phyloP scores from a whole-genome alignment of 768 basidiomycete species.

The Amanita molliuscula region DNA sequence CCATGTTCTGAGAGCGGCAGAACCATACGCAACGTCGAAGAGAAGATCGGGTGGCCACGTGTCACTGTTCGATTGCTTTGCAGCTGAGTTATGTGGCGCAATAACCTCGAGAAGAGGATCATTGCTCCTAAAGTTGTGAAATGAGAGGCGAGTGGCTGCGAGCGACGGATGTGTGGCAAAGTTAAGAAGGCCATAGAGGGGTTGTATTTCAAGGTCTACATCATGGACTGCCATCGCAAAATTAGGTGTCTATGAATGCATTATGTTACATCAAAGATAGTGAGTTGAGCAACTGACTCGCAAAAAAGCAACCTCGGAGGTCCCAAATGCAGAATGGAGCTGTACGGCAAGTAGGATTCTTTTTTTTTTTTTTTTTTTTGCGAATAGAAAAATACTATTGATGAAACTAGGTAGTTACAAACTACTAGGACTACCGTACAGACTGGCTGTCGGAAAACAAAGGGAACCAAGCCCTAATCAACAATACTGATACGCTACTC shows the following conservation, averaged over 20 bases:
- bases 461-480: too few relatives aligned
- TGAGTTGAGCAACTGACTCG: slow-evolving; percentile 15
- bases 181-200: neutral
- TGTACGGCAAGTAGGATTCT: slow-evolving; percentile 4
- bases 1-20: slow-evolving; percentile 13
- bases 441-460: too few relatives aligned
- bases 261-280: slow-evolving; percentile 8
- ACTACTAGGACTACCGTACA: too few relatives aligned
- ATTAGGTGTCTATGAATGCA: slow-evolving; percentile 12
- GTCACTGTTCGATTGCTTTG: slow-evolving; percentile 7
- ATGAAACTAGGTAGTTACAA: too few relatives aligned
- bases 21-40: slow-evolving; percentile 12
- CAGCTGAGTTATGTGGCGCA: slow-evolving; percentile 13
- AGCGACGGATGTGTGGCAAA: slow-evolving; percentile 1
- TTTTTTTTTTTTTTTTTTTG: too few relatives aligned
- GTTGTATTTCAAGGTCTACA: slow-evolving; percentile 11
- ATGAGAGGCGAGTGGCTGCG: neutral
- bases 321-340: slow-evolving; percentile 9
- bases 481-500: too few relatives aligned
- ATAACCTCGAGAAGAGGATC: slow-evolving; percentile 2
- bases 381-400: too few relatives aligned
- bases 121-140: slow-evolving; percentile 7
- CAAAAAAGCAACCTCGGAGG: slow-evolving; percentile 12
- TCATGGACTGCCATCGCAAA: slow-evolving; percentile 11
- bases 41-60: slow-evolving; percentile 11